Conservation (phyloP, 2,329 filamentous ascomycete species). For the Alternaria incomplexa region DNA sequence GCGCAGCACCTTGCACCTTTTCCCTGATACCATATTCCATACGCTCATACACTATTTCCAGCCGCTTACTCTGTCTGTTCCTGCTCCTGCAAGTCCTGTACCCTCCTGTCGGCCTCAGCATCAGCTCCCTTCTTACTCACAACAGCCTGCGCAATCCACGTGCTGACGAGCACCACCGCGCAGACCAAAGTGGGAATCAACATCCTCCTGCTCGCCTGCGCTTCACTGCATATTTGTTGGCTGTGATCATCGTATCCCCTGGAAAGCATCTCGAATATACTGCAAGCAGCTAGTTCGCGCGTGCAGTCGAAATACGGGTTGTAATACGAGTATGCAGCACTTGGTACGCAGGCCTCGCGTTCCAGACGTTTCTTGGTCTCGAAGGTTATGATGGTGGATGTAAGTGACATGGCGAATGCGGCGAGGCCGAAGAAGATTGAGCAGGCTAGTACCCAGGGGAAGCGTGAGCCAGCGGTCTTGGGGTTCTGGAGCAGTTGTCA, state of each 20-base stretch:
- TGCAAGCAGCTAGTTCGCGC: slow-evolving; percentile 1
- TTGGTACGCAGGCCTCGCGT: background rate
- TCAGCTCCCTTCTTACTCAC: background rate
- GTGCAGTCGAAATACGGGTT: background rate
- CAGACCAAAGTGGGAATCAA: background rate
- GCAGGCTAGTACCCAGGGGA: background rate
- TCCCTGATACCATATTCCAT: background rate
- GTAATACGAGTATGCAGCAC: background rate
- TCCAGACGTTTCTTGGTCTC: background rate
- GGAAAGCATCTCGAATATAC: background rate
- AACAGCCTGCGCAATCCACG: background rate
- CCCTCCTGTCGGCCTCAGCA: background rate
- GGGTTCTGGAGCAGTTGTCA: background rate
- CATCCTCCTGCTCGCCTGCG: background rate
- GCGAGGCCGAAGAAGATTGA: background rate
- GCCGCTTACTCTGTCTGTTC: background rate
- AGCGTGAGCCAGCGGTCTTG: background rate
- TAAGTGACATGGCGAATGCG: background rate
- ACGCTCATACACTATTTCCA: background rate
- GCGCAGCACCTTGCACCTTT: background rate
- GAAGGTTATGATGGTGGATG: background rate
- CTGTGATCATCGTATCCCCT: background rate
- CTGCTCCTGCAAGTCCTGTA: background rate
- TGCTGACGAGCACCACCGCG: background rate
- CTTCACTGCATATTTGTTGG: background rate